Base-by-base conservation (phyloP, 148 eudicot species). In the Amaranthus hypochondriacus region DNA sequence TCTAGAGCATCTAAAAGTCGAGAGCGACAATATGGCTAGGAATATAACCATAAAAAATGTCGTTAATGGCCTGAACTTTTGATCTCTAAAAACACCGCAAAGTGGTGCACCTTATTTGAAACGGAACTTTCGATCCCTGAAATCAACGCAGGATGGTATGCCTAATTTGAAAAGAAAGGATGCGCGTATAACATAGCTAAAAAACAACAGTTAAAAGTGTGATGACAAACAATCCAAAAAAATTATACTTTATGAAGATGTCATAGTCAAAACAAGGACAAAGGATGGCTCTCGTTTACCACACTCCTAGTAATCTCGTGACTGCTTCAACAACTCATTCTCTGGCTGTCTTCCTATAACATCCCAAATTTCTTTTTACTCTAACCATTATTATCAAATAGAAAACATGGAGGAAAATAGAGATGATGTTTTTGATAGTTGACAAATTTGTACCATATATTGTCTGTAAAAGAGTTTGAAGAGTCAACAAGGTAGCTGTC, bases 211-310 rank as follows among this genome's bases (percentile, higher is more conserved):
- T 55, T 50, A 15, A 2, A 6, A 3, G 9, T 10, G 39, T 15
- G 39, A 18, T 44, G 54, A 66, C 2, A 15, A 3, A 7, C 8
- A 28, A 28, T 14, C 68, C 12, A 12, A 78, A 55, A 74, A 57
- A 57, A 11, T 53, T 12, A 28, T 46, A 54, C 14, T 54, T 7
- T 18, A 62, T 42, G 49, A 67, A 56, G 68, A 65, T 70, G 78
- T 75, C 78, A 75, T 51, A 65, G 72, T 70, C 78, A 75, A 75
- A 28, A 79, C 71, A 63, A 75, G 78, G 75, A 79, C 82, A 46
- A 50, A 75, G 6, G 18, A 55, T 55, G 56, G 68, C 49, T 63
- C 78, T 75, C 11, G 69, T 64, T 46, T 18, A 71, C 28, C 72
- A 80, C 21, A 67, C 7, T 28, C 39, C 39, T 55, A 64, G 75